phyloP scores from a whole-genome alignment of 805 yeast genomes.

The Pichia deserticola region DNA sequence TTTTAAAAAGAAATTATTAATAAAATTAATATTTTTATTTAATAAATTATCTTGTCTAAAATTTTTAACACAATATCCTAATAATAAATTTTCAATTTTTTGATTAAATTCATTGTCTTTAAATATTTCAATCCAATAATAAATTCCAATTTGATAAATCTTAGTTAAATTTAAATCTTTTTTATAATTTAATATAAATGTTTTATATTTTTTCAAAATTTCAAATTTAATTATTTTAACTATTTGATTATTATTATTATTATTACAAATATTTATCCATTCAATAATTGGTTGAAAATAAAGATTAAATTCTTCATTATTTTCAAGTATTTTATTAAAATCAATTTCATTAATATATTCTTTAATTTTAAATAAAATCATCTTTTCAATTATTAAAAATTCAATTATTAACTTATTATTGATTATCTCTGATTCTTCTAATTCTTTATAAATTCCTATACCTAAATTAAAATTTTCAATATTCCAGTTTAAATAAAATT shows the following conservation, averaged over 20 bases:
- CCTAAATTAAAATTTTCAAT: slow-evolving; percentile 3
- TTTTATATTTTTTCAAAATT: too few relatives aligned
- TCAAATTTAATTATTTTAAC: too few relatives aligned
- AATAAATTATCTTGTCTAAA: neutral
- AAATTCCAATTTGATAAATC: neutral
- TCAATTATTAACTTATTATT: neutral
- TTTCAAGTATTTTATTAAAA: neutral
- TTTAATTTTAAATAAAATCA: slow-evolving; percentile 33
- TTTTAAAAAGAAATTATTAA: neutral
- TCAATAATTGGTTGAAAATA: too few relatives aligned
- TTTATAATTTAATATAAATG: too few relatives aligned
- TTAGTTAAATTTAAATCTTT: too few relatives aligned
- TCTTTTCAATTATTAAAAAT: slow-evolving; percentile 7
- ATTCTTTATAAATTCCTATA: slow-evolving; percentile 28
- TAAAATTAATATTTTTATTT: too few relatives aligned
- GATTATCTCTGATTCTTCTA: slow-evolving; percentile 3
- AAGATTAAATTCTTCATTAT: too few relatives aligned
- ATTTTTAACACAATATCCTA: neutral
- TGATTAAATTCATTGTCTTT: neutral
- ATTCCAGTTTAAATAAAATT: slow-evolving; percentile 4
- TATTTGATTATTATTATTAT: too few relatives aligned
- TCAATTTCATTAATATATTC: slow-evolving; percentile 20
- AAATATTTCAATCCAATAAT: neutral
- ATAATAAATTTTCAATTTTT: neutral
- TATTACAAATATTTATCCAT: too few relatives aligned